A percentile compares a stretch with the other conserved stretches of the same genome.
phyloP scores from a whole-genome alignment of 176 grass and related monocot genomes.

The Rhipidocladum racemiflorum region DNA sequence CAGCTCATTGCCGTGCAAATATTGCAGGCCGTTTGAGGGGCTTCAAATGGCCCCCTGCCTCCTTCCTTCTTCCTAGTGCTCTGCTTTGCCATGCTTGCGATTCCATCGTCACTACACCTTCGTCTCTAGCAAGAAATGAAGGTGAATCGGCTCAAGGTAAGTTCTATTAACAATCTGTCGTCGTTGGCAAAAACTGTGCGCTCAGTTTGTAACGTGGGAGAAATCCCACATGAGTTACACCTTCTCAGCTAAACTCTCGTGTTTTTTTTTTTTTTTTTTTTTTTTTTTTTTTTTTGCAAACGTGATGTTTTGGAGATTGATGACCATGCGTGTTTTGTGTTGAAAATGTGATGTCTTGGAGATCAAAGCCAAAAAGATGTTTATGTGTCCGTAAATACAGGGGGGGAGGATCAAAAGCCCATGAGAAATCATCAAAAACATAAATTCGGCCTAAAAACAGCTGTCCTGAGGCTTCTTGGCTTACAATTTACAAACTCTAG shows the following conservation, averaged over 20 bases:
- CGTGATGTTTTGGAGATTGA: too few relatives aligned
- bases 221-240: background rate
- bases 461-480: too few relatives aligned
- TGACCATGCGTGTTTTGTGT: too few relatives aligned
- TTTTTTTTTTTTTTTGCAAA: too few relatives aligned
- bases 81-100: background rate
- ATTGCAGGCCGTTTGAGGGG: background rate
- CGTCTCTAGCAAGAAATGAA: background rate
- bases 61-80: background rate
- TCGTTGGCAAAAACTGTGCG: background rate
- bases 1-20: background rate
- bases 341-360: too few relatives aligned
- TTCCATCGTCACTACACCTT: background rate
- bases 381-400: too few relatives aligned
- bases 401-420: too few relatives aligned
- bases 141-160: conserved; percentile 28
- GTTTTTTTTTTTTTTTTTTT: too few relatives aligned
- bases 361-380: too few relatives aligned
- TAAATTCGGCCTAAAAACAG: too few relatives aligned
- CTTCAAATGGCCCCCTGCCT: conserved; percentile 29
- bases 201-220: background rate
- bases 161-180: background rate
- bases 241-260: background rate
- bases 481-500: background rate
- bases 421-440: too few relatives aligned